phyloP scores from a whole-genome alignment of 73 alveolate species.

The Paramecium bursaria region DNA sequence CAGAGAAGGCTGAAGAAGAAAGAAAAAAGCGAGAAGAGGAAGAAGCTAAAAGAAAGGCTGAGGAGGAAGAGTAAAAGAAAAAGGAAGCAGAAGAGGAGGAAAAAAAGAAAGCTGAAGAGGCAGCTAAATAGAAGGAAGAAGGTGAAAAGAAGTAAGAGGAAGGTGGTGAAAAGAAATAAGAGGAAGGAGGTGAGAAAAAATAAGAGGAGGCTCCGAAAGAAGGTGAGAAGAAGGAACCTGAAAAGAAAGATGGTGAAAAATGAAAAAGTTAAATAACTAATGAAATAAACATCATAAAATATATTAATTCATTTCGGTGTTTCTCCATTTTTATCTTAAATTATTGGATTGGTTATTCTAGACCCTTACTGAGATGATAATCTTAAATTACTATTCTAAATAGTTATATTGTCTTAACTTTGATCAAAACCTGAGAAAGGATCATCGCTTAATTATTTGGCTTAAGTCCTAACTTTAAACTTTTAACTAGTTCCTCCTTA shows the following conservation, averaged over 20 bases:
- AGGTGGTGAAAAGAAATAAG: background rate
- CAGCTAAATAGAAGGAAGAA: background rate
- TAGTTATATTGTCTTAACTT: no score
- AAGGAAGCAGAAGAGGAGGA: background rate
- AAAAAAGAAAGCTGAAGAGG: conserved; percentile 16
- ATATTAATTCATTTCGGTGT: no score
- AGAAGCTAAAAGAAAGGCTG: conserved; percentile 12
- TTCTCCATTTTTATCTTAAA: no score
- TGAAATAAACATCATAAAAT: no score
- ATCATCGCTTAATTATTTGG: no score
- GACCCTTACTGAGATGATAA: no score
- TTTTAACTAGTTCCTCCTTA: no score
- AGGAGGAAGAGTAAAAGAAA: conserved; percentile 42
- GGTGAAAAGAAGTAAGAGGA: background rate
- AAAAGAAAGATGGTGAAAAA: conserved; percentile 38
- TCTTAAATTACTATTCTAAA: no score
- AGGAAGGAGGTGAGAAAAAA: background rate
- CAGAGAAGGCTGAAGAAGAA: conserved; percentile 6
- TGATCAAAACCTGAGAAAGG: no score
- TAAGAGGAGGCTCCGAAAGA: conserved; percentile 4
- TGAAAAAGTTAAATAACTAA: background rate
- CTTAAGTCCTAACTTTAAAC: no score
- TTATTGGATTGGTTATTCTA: no score
- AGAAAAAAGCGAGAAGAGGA: conserved; percentile 24
- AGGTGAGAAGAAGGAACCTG: conserved; percentile 14